A percentile compares a stretch with the other conserved stretches of the same genome.
phyloP scores from a whole-genome alignment of 768 basidiomycete genomes.

The Lactarius deliciosus region DNA sequence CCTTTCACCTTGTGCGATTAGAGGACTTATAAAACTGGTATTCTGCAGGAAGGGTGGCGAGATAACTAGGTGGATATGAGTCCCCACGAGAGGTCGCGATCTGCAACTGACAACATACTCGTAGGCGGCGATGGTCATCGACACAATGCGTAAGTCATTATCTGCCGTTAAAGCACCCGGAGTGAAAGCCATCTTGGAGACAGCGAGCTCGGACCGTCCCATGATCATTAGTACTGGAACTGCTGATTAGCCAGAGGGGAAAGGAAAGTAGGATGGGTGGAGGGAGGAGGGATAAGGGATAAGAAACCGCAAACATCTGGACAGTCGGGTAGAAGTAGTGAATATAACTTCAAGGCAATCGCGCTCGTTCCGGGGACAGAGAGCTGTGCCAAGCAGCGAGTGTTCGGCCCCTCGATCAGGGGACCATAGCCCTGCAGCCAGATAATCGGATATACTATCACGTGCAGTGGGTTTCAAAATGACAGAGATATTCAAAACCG shows the following conservation, averaged over 20 bases:
- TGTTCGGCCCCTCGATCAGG: not conserved
- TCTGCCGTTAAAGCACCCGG: not conserved
- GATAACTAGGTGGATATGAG: slow-evolving; percentile 16
- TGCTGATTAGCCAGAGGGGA: not conserved
- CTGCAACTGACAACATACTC: slow-evolving; percentile 17
- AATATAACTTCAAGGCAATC: not conserved
- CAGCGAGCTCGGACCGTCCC: too few species aligned
- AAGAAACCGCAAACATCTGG: not conserved
- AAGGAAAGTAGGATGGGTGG: not conserved
- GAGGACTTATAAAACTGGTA: slow-evolving; percentile 20
- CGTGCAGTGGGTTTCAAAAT: too few species aligned
- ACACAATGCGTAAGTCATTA: slow-evolving; percentile 26
- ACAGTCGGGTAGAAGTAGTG: not conserved
- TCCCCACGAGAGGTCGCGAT: not conserved
- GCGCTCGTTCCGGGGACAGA: too few species aligned
- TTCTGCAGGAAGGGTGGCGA: slow-evolving; percentile 28
- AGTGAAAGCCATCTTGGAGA: not conserved
- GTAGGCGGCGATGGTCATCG: slow-evolving; percentile 25
- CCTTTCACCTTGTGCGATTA: slow-evolving; percentile 10
- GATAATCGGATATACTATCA: not conserved
- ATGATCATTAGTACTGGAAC: not conserved
- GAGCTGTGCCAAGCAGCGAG: not conserved
- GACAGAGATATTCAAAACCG: too few species aligned
- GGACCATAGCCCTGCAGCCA: not conserved
- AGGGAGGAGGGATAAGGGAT: not conserved